phyloP scores from a whole-genome alignment of 331 rosid species.

The Quercus lobata region DNA sequence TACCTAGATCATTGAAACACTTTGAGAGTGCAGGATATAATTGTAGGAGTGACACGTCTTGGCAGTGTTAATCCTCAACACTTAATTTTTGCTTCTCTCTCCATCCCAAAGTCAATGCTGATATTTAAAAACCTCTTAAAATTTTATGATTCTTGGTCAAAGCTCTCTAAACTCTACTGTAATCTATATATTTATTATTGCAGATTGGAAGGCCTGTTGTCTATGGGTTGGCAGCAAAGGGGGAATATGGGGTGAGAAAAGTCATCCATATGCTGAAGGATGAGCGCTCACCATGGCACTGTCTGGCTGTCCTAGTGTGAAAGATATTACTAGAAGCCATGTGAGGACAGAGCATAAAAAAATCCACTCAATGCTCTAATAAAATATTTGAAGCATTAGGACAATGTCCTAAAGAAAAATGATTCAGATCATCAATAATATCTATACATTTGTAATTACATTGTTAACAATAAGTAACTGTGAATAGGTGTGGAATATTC shows the following conservation, averaged over 20 bases:
- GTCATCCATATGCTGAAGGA: conserved; percentile 48
- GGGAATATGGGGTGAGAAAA: conserved; percentile 37
- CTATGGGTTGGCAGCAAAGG: conserved; percentile 46
- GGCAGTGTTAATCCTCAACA: too few relatives aligned
- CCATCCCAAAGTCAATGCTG: neutral
- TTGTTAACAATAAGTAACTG: neutral
- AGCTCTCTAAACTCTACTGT: neutral
- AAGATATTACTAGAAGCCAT: conserved; percentile 41
- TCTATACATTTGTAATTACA: neutral
- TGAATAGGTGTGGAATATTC: neutral
- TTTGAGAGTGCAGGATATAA: neutral
- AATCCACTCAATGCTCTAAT: conserved; percentile 41
- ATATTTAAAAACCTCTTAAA: neutral
- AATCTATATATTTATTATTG: neutral
- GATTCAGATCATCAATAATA: neutral
- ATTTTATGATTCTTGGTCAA: too few relatives aligned
- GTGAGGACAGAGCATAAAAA: conserved; percentile 35
- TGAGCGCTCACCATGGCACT: conserved; percentile 56
- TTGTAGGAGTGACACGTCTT: too few relatives aligned
- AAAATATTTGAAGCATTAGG: neutral
- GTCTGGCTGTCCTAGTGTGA: conserved; percentile 41
- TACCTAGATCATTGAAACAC: neutral
- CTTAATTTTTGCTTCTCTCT: neutral
- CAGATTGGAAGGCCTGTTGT: conserved; percentile 59
- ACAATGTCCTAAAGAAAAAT: neutral